Percentiles rank a stretch among this genome's conserved stretches.
These are phyloP conservation scores for Cytospora schulzeri DNA, from an alignment of 2,329 filamentous ascomycete species.

Conservation along the genomic window DNA sequence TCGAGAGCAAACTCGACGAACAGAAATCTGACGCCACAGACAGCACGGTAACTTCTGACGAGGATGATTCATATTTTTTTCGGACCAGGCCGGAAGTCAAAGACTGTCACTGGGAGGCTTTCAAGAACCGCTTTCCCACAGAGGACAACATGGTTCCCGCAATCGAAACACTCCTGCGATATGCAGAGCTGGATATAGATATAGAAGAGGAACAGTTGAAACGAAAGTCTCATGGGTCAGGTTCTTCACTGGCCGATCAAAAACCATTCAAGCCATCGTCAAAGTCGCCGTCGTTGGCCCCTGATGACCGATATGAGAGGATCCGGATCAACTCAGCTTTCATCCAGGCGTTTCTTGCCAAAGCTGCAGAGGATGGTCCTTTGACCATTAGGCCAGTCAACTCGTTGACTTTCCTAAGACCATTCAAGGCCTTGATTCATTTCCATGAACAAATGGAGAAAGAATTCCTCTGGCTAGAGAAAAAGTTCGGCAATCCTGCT, in stretches of 20 bases:
- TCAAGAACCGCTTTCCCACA: constrained; percentile 14
- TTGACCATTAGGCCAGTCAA: background rate
- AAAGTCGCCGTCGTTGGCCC: background rate
- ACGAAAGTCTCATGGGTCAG: background rate
- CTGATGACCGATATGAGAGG: constrained; percentile 1
- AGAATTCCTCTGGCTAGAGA: background rate
- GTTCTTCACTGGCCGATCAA: background rate
- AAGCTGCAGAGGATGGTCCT: constrained; percentile 8
- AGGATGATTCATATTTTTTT: background rate
- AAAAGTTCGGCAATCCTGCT: background rate
- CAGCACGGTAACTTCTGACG: background rate
- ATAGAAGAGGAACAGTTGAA: constrained; percentile 7
- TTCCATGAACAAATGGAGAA: constrained; percentile 3
- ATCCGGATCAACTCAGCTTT: constrained; percentile 16
- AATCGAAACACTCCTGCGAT: constrained; percentile 11
- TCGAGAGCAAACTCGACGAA: background rate
- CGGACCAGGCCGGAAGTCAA: constrained; percentile 2
- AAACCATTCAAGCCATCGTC: background rate
- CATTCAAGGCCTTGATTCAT: constrained; percentile 17
- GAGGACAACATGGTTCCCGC: background rate
- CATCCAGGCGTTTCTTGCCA: constrained; percentile 2
- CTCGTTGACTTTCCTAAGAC: constrained; percentile 16
- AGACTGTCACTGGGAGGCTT: constrained; percentile 10
- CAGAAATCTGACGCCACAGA: background rate
- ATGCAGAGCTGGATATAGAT: background rate